Percentiles rank a stretch among this genome's conserved stretches.
Evolutionary conservation across 2,329 filamentous ascomycete species (phyloP).

Genomic region (Fonsecaea erecta): DNA sequence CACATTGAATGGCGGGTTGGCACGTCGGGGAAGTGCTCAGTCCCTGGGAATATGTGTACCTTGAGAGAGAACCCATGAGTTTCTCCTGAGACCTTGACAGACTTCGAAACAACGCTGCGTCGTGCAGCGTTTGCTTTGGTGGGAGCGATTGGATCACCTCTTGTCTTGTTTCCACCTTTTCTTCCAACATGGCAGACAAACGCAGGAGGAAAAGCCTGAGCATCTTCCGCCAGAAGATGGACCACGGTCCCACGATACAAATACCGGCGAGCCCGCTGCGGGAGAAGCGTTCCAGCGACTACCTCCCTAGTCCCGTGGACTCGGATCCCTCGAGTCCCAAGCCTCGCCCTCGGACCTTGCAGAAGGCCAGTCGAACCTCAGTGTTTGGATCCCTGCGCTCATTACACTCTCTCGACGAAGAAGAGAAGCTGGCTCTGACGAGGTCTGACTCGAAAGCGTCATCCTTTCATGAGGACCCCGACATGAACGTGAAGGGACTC

Average conservation of each 20-base stretch:
- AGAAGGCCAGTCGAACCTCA: constrained; percentile 55
- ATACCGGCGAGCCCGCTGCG: constrained; percentile 26
- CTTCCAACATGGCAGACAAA: constrained; percentile 37
- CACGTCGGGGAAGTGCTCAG: constrained; percentile 6
- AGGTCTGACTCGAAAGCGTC: constrained; percentile 57
- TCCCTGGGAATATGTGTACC: constrained; percentile 22
- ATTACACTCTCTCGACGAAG: constrained; percentile 57
- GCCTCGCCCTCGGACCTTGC: constrained; percentile 49
- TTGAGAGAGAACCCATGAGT: constrained; percentile 7
- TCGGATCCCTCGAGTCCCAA: constrained; percentile 43
- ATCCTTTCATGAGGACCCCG: constrained; percentile 54
- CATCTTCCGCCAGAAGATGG: constrained; percentile 38
- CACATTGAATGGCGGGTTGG: constrained; percentile 17
- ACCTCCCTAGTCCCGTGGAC: constrained; percentile 41
- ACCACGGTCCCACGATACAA: constrained; percentile 23
- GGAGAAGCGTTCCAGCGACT: constrained; percentile 43
- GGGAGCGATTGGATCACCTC: constrained; percentile 12
- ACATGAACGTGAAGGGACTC: constrained; percentile 42
- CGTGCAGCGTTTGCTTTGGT: constrained; percentile 21
- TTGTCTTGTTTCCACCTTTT: constrained; percentile 2
- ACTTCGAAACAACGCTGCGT: constrained; percentile 18
- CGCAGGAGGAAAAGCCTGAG: constrained; percentile 44
- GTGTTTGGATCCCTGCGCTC: constrained; percentile 64
- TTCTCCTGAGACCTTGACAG: constrained; percentile 13
- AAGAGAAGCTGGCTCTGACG: constrained; percentile 54